phyloP scores from a whole-genome alignment of 2,329 filamentous ascomycete species.

The Huntiella moniliformis region DNA sequence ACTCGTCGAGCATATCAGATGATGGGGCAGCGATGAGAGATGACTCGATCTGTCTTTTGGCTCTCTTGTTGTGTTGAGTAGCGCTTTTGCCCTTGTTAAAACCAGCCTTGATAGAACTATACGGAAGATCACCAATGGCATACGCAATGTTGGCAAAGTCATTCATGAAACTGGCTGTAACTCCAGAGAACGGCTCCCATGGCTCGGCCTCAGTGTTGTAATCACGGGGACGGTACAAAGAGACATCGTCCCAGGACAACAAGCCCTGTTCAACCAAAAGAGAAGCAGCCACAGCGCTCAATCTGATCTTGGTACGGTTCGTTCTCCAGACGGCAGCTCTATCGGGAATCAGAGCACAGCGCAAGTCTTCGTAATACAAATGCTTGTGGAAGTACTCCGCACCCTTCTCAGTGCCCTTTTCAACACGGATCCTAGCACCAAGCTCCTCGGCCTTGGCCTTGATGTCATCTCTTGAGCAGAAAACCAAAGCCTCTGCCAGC shows the following conservation, averaged over 20 bases:
- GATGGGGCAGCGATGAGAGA: background rate
- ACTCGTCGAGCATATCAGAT: background rate
- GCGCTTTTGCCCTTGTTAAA: conserved; percentile 2
- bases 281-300: conserved; percentile 57
- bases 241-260: conserved; percentile 51
- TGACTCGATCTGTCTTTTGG: background rate
- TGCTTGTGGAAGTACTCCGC: conserved; percentile 54
- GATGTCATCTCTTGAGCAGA: conserved; percentile 41
- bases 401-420: conserved; percentile 44
- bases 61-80: background rate
- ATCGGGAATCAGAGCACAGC: conserved; percentile 50
- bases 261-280: conserved; percentile 45
- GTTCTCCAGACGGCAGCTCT: conserved; percentile 59
- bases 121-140: conserved; percentile 57
- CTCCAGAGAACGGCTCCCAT: conserved; percentile 60
- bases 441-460: conserved; percentile 36
- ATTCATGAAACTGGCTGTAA: conserved; percentile 58
- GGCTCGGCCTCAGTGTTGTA: conserved; percentile 65
- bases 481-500: conserved; percentile 43
- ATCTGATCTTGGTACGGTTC: conserved; percentile 37
- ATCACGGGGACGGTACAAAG: conserved; percentile 41
- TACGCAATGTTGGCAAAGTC: conserved; percentile 68
- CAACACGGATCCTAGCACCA: conserved; percentile 45
- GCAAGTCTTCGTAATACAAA: conserved; percentile 44
- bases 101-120: conserved; percentile 16